phyloP scores from a whole-genome alignment of 179 eudicot species.

The Carnegiea gigantea region DNA sequence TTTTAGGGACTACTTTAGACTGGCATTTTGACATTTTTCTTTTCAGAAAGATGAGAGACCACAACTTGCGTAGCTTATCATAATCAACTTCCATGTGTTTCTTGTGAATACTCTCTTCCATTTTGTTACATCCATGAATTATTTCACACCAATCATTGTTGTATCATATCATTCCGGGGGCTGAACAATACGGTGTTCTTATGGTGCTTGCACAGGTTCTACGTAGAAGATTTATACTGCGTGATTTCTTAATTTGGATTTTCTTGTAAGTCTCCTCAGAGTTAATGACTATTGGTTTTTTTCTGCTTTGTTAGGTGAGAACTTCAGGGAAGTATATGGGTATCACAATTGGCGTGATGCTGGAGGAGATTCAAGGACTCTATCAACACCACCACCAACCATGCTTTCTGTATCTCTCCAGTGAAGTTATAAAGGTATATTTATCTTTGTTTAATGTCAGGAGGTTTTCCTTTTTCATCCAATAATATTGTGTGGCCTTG shows the following conservation, averaged over 20 bases:
- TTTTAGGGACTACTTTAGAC: not conserved
- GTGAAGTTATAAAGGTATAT: slow-evolving; percentile 96
- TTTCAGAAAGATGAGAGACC: not conserved
- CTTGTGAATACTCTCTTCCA: not conserved
- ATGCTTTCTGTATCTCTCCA: slow-evolving; percentile 95
- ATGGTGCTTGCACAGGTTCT: not conserved
- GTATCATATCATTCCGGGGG: not conserved
- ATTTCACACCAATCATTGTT: not conserved
- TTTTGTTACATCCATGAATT: not conserved
- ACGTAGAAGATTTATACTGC: not conserved
- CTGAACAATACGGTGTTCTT: not conserved
- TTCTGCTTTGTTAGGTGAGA: slow-evolving; percentile 58
- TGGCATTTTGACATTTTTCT: not conserved
- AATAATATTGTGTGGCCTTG: slow-evolving; percentile 17
- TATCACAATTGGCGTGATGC: slow-evolving; percentile 89
- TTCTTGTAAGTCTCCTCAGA: not conserved
- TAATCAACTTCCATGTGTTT: not conserved
- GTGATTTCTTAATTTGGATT: not conserved
- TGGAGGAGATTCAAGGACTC: slow-evolving; percentile 90
- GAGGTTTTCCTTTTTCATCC: slow-evolving; percentile 5
- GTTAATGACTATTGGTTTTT: slow-evolving; percentile 20
- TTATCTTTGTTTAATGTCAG: slow-evolving; percentile 16
- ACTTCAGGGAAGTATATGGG: slow-evolving; percentile 96
- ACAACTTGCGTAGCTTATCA: not conserved
- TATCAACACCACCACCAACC: slow-evolving; percentile 93